Evolutionary conservation across 1,284 basidiomycete species (phyloP), one percentile per base, ranked within the genome.

Genomic region (Malassezia caprae): DNA sequence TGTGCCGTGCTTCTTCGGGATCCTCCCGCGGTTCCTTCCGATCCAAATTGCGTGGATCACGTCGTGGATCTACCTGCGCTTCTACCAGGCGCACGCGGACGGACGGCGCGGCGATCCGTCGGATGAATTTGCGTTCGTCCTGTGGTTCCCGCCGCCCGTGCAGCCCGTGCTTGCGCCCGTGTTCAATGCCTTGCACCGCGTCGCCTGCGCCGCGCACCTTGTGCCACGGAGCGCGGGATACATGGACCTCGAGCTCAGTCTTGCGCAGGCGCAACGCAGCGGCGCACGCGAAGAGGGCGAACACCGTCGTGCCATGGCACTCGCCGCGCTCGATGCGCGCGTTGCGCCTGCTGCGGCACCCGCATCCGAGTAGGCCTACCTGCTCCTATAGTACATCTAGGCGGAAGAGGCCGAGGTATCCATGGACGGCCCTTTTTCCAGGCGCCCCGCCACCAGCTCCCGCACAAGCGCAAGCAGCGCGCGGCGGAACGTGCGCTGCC

Each of bases 41-140:
- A 91, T 98, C 63, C 93, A 69, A 50, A 96, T 96, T 73, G 93
- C 90, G 15, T 98, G 94, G 89, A 86, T 96, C 59, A 85, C 91
- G 8, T 82, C 87, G 24, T 98, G 90, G 86, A 80, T 88, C 50
- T 98, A 96, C 77, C 81, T 98, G 32, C 84, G 93, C 31, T 98
- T 98, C 80, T 90, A 94, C 81, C 94, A 96, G 78, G 84, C 81
- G 3, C 87, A 87, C 73, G 79, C 80, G 50, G 75, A 74, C 41
- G 78, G 78, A 48, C 77, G 78, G 63, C 66, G 79, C 32, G 93
- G 93, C 17, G 93, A 98, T 73, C 79, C 90, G 54, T 90, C 86
- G 76, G 94, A 96, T 74, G 94, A 91, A 0, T 98, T 98, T 72
- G 85, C 89, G n/a, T 85, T 98, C 67, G 80, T 90, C 28, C 84